Evolutionary conservation across 2,329 filamentous ascomycete species (phyloP).

Genomic region (Xylaria sp.): DNA sequence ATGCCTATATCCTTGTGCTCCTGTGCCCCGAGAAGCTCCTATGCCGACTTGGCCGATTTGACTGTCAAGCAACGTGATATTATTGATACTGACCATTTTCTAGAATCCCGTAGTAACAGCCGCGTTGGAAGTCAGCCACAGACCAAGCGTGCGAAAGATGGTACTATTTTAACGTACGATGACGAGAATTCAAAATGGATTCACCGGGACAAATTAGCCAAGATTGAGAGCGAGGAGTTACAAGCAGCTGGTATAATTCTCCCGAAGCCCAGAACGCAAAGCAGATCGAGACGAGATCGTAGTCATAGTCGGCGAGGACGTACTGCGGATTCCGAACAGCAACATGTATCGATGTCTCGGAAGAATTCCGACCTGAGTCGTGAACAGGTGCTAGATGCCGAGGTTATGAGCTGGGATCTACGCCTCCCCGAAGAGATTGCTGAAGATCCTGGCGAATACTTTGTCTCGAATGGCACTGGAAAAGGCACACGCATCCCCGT

Average conservation of each 20-base stretch:
- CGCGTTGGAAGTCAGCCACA: constrained; percentile 22
- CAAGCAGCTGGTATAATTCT: constrained; percentile 79
- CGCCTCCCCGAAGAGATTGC: constrained; percentile 82
- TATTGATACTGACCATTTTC: constrained; percentile 36
- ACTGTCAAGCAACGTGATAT: not conserved
- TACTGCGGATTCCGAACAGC: constrained; percentile 49
- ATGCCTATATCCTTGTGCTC: constrained; percentile 21
- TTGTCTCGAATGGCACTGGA: constrained; percentile 61
- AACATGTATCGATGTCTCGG: constrained; percentile 51
- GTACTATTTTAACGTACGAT: constrained; percentile 50
- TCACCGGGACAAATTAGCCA: constrained; percentile 83
- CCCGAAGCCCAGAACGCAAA: constrained; percentile 64
- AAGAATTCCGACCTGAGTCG: constrained; percentile 59
- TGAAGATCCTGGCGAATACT: constrained; percentile 66
- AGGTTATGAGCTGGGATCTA: constrained; percentile 73
- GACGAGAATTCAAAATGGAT: constrained; percentile 82
- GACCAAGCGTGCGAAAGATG: constrained; percentile 49
- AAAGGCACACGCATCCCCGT: constrained; percentile 88
- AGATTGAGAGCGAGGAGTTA: constrained; percentile 83
- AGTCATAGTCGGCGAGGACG: constrained; percentile 53
- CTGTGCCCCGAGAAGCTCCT: not conserved
- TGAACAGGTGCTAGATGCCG: constrained; percentile 54
- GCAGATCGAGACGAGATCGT: constrained; percentile 60
- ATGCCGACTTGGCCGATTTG: not conserved
- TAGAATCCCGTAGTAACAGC: constrained; percentile 44